These are phyloP conservation scores for Solanum tacnaense DNA, from an alignment of 257 asterid species.

Conservation along the genomic window DNA sequence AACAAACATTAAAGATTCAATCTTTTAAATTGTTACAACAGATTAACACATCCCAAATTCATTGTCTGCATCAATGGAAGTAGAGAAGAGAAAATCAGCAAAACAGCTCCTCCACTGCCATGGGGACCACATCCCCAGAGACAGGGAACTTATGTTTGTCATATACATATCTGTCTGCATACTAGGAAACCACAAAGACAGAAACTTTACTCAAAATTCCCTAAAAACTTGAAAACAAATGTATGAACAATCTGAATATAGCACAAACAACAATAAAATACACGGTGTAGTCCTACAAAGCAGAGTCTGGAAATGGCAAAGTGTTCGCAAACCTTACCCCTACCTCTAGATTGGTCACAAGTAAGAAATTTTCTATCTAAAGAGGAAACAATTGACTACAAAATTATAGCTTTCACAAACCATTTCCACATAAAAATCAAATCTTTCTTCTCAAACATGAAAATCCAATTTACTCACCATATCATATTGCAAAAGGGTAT, in stretches of 20 bases:
- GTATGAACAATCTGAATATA: background rate
- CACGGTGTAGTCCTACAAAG: background rate
- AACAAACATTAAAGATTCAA: background rate
- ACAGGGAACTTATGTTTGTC: background rate
- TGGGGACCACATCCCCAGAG: background rate
- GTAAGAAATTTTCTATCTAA: background rate
- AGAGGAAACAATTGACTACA: background rate
- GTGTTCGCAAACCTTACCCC: background rate
- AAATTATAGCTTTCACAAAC: background rate
- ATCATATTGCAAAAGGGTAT: background rate
- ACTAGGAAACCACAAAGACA: background rate
- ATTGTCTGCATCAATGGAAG: background rate
- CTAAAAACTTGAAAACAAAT: background rate
- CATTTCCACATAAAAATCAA: background rate
- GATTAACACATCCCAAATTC: background rate
- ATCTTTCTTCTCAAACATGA: background rate
- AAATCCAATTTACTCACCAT: background rate
- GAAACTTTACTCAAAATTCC: background rate
- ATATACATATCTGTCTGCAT: background rate
- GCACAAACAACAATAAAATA: background rate
- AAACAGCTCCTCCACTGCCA: background rate
- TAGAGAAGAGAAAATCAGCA: background rate
- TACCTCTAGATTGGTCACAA: no score
- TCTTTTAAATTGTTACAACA: background rate
- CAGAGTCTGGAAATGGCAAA: accelerated